Conservation (phyloP, 257 asterid genomes). For the Thymus mandschuricus region DNA sequence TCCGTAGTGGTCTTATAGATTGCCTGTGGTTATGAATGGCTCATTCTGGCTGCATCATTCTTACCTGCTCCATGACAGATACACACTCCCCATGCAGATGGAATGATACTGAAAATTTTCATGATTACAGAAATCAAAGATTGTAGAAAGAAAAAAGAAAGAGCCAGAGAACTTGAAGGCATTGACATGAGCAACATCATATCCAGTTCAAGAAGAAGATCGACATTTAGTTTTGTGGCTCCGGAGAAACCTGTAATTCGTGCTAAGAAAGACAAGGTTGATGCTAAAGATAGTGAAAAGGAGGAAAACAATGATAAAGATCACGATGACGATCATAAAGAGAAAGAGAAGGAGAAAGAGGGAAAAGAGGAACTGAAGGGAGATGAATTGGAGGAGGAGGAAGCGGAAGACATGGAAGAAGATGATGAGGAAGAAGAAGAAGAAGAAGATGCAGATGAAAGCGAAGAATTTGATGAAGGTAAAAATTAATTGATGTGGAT, state of each 20-base stretch:
- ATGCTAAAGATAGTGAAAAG: conserved; percentile 41
- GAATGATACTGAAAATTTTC: conserved; percentile 32
- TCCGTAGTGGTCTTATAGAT: too few species aligned
- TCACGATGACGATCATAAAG: conserved; percentile 36
- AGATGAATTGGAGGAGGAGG: conserved; percentile 25
- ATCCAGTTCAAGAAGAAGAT: conserved; percentile 90
- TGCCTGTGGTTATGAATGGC: too few species aligned
- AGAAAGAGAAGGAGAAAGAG: conserved; percentile 29
- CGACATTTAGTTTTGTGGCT: conserved; percentile 62
- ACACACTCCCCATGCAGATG: conserved; percentile 2
- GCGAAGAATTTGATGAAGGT: conserved; percentile 83
- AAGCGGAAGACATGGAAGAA: conserved; percentile 30
- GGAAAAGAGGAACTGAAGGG: conserved; percentile 29
- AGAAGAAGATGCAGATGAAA: conserved; percentile 48
- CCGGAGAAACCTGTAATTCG: conserved; percentile 53
- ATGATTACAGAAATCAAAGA: conserved; percentile 73
- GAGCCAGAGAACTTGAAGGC: conserved; percentile 94
- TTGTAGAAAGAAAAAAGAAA: conserved; percentile 83
- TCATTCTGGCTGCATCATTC: too few species aligned
- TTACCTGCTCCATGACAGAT: not conserved
- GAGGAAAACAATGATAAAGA: conserved; percentile 36
- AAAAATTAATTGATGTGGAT: conserved; percentile 26
- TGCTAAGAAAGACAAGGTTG: conserved; percentile 42
- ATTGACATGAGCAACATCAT: conserved; percentile 91
- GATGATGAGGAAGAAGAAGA: conserved; percentile 45